phyloP scores from a whole-genome alignment of 164 flowering plant species.

The Cinnamomum micranthum region DNA sequence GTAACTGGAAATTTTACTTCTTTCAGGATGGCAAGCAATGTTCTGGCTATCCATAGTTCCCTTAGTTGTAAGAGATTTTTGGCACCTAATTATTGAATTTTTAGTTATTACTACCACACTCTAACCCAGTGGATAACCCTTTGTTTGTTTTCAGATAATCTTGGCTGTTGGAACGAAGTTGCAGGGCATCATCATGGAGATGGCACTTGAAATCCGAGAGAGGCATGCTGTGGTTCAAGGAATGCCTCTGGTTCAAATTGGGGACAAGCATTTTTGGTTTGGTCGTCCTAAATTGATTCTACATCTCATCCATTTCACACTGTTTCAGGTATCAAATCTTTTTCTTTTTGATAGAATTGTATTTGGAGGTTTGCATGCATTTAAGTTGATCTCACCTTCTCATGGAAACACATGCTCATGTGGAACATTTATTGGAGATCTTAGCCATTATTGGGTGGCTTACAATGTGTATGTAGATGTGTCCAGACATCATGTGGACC shows the following conservation, averaged over 20 bases:
- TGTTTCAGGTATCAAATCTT: slow-evolving; percentile 63
- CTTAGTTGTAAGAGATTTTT: slow-evolving; percentile 50
- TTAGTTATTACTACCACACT: neutral
- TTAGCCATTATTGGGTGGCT: no score
- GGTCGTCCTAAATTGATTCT: slow-evolving; percentile 60
- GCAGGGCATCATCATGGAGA: slow-evolving; percentile 73
- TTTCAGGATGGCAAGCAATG: slow-evolving; percentile 70
- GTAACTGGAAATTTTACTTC: neutral
- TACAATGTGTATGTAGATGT: no score
- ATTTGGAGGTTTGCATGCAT: neutral
- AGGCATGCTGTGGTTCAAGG: slow-evolving; percentile 95
- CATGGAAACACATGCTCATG: neutral
- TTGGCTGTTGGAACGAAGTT: slow-evolving; percentile 93
- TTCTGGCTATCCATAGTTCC: slow-evolving; percentile 69
- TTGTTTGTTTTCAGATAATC: slow-evolving; percentile 41
- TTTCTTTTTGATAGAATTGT: neutral
- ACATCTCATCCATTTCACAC: slow-evolving; percentile 71
- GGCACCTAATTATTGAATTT: neutral
- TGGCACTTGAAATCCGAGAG: slow-evolving; percentile 90
- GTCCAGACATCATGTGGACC: no score
- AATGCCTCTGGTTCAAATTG: slow-evolving; percentile 87
- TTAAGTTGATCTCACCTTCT: neutral
- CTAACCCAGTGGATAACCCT: no score
- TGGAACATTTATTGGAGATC: neutral
- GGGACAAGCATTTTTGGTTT: slow-evolving; percentile 89